A percentile compares a stretch with the other conserved stretches of the same genome.
These are phyloP conservation scores for Phialophora macrospora DNA, from an alignment of 2,329 filamentous ascomycete genomes.

Conservation along the genomic window DNA sequence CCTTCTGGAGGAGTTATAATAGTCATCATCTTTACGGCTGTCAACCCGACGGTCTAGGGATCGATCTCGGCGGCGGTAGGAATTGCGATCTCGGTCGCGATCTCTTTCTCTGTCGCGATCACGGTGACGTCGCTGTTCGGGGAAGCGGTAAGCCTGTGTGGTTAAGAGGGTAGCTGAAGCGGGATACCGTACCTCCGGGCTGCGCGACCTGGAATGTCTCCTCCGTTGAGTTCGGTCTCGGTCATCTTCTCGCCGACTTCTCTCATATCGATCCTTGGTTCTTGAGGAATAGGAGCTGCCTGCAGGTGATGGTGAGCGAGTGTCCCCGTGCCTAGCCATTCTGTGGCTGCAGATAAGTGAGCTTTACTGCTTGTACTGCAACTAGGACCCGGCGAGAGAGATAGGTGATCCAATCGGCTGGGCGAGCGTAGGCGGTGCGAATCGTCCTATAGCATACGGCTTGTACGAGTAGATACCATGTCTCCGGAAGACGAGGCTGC, in stretches of 20 bases:
- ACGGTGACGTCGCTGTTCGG: constrained; percentile 37
- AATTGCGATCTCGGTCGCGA: constrained; percentile 61
- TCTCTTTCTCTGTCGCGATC: constrained; percentile 52
- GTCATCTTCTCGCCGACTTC: constrained; percentile 58
- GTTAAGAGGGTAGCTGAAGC: neutral
- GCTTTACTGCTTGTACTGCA: constrained; percentile 49
- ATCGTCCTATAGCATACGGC: neutral
- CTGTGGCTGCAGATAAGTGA: constrained; percentile 50
- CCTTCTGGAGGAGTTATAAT: constrained; percentile 63
- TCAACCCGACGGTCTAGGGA: constrained; percentile 61
- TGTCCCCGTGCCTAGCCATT: constrained; percentile 66
- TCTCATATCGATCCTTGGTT: constrained; percentile 59
- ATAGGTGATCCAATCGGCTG: constrained; percentile 4
- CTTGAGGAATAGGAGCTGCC: constrained; percentile 76
- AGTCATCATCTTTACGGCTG: constrained; percentile 68
- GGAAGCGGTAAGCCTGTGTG: constrained; percentile 15
- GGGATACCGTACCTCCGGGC: constrained; percentile 52
- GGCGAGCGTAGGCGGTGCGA: neutral
- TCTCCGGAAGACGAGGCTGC: neutral
- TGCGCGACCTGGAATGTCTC: constrained; percentile 45
- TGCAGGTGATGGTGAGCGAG: constrained; percentile 91
- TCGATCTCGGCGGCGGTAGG: constrained; percentile 70
- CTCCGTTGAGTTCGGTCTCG: constrained; percentile 49
- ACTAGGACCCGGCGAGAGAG: constrained; percentile 32
- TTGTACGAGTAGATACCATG: neutral